Base-by-base conservation (phyloP, 768 basidiomycete genomes). In the Arthromyces matolae region DNA sequence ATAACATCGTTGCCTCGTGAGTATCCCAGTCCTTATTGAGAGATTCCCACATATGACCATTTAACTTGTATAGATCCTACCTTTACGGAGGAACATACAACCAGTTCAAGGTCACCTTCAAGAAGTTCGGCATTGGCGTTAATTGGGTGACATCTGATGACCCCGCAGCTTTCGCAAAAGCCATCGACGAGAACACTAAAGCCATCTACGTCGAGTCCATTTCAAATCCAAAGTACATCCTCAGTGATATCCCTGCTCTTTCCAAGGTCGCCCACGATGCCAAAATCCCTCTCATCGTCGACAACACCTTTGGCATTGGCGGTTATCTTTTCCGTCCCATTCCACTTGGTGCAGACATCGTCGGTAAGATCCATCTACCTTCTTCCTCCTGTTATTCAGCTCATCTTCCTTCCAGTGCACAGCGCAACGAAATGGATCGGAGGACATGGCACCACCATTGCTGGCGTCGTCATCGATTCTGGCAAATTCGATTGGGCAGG, bases 401-500 rank as follows among this genome's bases (percentile, higher is more conserved):
- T 28, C n/a, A 47, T 10, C 5, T 12, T 16, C 12, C 3, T 9
- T 8, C 2, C 37, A 73, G 83, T 89, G 9, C 83, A 90, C 63
- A 85, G 83, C 40, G 85, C 86, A 1, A 89, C 89, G 0, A 90
- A 92, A 60, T 92, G 89, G 89, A 87, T 91, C 27, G 83, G 85
- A 5, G 84, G 85, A 0, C 86, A 89, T 51, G 88, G 89, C 20
- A 90, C 82, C 0, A 86, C 85, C 19, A 86, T 92, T 40, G 87
- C 74, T 3, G 89, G 89, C 38, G 78, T 89, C 28, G 69, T 92
- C 50, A 64, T 91, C 38, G 88, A 89, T 60, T 75, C 77, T 61
- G 75, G 84, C 27, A 86, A 84, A 49, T 90, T 90, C 60, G 83
- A 89, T 69, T 88, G 84, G 83, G 66, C 73, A 3, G 70, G 64